A percentile compares a stretch with the other conserved stretches of the same genome.
Evolutionary conservation across 2,329 filamentous ascomycete species (phyloP).

Genomic region (Fragosphaeria purpurea): DNA sequence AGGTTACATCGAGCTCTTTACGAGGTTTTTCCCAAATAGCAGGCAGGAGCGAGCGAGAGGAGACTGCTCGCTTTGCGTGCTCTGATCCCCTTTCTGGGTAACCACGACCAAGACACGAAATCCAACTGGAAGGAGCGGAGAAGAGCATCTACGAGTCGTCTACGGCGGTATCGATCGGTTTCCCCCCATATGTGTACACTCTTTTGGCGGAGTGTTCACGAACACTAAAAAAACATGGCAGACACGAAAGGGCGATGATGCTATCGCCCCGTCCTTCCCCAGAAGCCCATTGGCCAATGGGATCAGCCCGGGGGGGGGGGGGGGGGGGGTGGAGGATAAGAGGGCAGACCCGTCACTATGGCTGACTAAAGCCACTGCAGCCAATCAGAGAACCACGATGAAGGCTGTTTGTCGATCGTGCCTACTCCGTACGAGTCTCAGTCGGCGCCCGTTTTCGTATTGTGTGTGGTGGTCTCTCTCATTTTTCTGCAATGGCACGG

Average conservation of each 20-base stretch:
- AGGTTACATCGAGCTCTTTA: conserved; percentile 7
- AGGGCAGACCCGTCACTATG: background rate
- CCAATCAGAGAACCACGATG: background rate
- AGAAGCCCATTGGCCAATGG: conserved; percentile 14
- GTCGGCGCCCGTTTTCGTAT: background rate
- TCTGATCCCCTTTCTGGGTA: too few relatives aligned
- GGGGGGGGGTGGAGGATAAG: background rate
- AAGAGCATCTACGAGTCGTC: too few relatives aligned
- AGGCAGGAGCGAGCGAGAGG: background rate
- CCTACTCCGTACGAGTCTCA: too few relatives aligned
- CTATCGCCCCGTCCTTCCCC: conserved; percentile 6
- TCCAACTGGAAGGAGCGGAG: too few relatives aligned
- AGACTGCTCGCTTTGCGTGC: background rate
- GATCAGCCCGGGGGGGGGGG: conserved; percentile 4
- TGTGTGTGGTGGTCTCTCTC: too few relatives aligned
- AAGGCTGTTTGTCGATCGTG: too few relatives aligned
- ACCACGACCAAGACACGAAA: too few relatives aligned
- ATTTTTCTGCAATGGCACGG: too few relatives aligned
- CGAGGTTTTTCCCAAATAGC: background rate
- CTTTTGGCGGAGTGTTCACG: background rate
- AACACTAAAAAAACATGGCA: too few relatives aligned
- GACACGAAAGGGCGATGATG: conserved; percentile 8
- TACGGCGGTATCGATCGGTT: too few relatives aligned
- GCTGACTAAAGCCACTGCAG: background rate
- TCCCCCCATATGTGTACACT: background rate